Conservation (phyloP, 352 stramenopile species). For the Phytopythium oedochilum region DNA sequence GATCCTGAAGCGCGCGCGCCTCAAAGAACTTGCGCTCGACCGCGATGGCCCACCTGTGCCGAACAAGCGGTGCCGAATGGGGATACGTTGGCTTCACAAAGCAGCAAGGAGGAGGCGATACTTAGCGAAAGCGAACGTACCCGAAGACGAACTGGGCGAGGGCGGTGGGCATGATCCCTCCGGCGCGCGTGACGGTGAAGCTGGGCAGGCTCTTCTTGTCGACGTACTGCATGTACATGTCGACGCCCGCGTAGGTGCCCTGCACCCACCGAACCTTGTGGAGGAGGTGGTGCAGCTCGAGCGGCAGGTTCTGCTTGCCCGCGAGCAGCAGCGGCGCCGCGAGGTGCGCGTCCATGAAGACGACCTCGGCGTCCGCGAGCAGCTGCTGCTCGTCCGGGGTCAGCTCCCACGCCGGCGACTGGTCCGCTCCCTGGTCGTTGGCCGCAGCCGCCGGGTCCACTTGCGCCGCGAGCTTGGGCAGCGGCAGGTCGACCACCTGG, state of each 20-base stretch:
- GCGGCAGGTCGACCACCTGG: slow-evolving; percentile 21
- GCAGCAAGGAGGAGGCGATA: neutral
- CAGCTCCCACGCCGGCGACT: slow-evolving; percentile 9
- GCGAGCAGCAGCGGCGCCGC: slow-evolving; percentile 29
- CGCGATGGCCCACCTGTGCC: slow-evolving; percentile 13
- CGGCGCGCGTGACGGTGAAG: slow-evolving; percentile 44
- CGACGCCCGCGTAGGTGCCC: slow-evolving; percentile 46
- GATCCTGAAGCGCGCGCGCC: slow-evolving; percentile 5
- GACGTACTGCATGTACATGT: slow-evolving; percentile 31
- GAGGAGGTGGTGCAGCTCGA: slow-evolving; percentile 34
- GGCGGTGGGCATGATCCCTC: slow-evolving; percentile 45
- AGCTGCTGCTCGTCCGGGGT: slow-evolving; percentile 25
- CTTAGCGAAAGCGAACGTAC: neutral
- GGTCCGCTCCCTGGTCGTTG: neutral
- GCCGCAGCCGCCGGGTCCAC: slow-evolving; percentile 2
- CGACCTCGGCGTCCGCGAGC: slow-evolving; percentile 21
- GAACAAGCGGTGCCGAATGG: neutral
- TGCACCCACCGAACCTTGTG: slow-evolving; percentile 49
- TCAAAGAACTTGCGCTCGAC: slow-evolving; percentile 44
- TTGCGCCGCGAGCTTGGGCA: slow-evolving; percentile 17
- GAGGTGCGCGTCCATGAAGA: slow-evolving; percentile 25
- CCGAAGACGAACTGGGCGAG: slow-evolving; percentile 2
- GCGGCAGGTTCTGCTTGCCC: slow-evolving; percentile 23
- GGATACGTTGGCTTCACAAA: too few species aligned
- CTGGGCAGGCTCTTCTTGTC: slow-evolving; percentile 12